A percentile compares a stretch with the other conserved stretches of the same genome.
phyloP scores from a whole-genome alignment of 1,284 basidiomycete species.

The Fomes fomentarius region DNA sequence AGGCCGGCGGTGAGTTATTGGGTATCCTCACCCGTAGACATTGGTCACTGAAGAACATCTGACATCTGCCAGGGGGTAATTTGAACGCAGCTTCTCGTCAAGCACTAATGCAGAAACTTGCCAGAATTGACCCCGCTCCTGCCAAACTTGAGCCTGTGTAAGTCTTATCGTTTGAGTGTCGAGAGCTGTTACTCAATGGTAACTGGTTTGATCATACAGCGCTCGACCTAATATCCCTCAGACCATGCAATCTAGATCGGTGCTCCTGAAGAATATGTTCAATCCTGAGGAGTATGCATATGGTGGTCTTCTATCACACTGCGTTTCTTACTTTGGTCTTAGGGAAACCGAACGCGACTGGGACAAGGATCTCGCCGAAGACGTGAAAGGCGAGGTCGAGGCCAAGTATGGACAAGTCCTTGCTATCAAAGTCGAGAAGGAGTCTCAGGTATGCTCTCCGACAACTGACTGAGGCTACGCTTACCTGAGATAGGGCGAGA shows the following conservation, averaged over 20 bases:
- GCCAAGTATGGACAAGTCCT: conserved; percentile 88
- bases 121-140: conserved; percentile 79
- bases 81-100: conserved; percentile 95
- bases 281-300: conserved; percentile 87
- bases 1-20: conserved; percentile 67
- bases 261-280: conserved; percentile 96
- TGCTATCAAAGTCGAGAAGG: conserved; percentile 92
- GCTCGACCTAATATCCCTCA: conserved; percentile 73
- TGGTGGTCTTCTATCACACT: neutral
- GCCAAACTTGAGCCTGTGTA: conserved; percentile 63
- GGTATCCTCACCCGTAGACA: neutral
- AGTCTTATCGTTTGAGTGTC: conserved; percentile 26
- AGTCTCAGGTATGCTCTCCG: conserved; percentile 73
- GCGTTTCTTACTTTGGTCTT: conserved; percentile 8
- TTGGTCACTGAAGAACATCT: neutral
- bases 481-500: conserved; percentile 78
- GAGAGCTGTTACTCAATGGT: neutral
- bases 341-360: conserved; percentile 96
- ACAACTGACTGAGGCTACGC: neutral
- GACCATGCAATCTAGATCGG: conserved; percentile 81
- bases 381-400: conserved; percentile 94
- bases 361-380: conserved; percentile 95
- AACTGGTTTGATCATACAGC: conserved; percentile 46
- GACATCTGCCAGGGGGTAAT: conserved; percentile 86
- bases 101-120: conserved; percentile 99